Evolutionary conservation across 768 basidiomycete genomes (phyloP), one percentile per base, ranked within the genome.

Genomic region (Leccinum imitatum): DNA sequence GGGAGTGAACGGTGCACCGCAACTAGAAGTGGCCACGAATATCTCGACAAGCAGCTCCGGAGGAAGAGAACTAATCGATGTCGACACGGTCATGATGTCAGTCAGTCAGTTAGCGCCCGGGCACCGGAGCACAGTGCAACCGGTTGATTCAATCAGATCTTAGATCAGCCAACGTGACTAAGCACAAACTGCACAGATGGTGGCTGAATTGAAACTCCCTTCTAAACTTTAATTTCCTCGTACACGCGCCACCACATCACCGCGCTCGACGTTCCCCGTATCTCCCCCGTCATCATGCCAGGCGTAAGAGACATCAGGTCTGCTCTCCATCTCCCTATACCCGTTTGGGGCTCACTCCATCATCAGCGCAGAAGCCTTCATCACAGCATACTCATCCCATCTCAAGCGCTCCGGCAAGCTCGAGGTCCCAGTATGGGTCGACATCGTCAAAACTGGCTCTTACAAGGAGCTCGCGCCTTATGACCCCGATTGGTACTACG

Each of bases 401-500:
- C 84, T 98, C 74, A 98, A 98, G 82, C 90, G 95, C 67, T 95
- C 93, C 64, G 97, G 97, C 78, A 98, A 98, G 84, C 92, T 99
- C 72, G 95, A 99, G 82, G 92, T 98, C 62, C 96, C 96, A 68
- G 89, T 87, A 78, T 98, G 96, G 96, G 96, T 92, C 62, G 96
- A 97, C 77, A 80, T 98, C 69, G 97, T 99, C 76, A 99, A 99
- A 84, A 99, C 97, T 62, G 96, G 93, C 75, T 81, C 90, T 61
- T 95, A 83, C 85, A 98, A 98, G 79, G 97, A 99, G 80, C 92
- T 97, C 62, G 96, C 95, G 56, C 97, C 97, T 57, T 98, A 98
- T 80, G 94, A 98, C 79, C 91, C 93, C 47, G 97, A 99, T 78
- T 99, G 97, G 97, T 99, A 87, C 85, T 99, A 98, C 80, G 84